phyloP scores from a whole-genome alignment of 805 yeast genomes.

The Kuraishia capsulata region DNA sequence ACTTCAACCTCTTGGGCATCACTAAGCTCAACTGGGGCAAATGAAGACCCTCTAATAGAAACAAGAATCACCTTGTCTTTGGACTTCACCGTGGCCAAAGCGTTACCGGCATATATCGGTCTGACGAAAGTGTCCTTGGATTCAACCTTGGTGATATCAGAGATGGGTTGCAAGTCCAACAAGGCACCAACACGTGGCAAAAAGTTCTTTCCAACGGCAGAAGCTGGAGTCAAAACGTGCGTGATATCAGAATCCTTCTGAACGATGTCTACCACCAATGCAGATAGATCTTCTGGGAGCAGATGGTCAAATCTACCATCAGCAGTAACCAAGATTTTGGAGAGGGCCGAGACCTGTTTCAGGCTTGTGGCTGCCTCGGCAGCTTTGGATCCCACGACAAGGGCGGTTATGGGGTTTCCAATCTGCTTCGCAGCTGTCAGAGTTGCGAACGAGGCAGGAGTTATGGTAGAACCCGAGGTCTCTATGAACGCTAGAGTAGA shows the following conservation, averaged over 20 bases:
- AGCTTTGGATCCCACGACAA: slow-evolving; percentile 61
- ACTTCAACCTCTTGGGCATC: slow-evolving; percentile 27
- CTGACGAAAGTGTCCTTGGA: slow-evolving; percentile 70
- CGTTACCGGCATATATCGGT: slow-evolving; percentile 96
- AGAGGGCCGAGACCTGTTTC: slow-evolving; percentile 41
- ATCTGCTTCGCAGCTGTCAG: slow-evolving; percentile 70
- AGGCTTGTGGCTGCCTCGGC: slow-evolving; percentile 39
- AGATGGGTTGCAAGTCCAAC: slow-evolving; percentile 78
- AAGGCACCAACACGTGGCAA: slow-evolving; percentile 83
- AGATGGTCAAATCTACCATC: slow-evolving; percentile 54
- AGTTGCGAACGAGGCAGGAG: slow-evolving; percentile 65
- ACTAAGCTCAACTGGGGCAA: slow-evolving; percentile 31
- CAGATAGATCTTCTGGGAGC: slow-evolving; percentile 75
- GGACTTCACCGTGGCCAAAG: slow-evolving; percentile 70
- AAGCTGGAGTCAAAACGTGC: slow-evolving; percentile 72
- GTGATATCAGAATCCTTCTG: slow-evolving; percentile 34
- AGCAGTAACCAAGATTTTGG: slow-evolving; percentile 49
- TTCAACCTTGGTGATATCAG: slow-evolving; percentile 68
- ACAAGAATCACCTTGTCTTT: slow-evolving; percentile 56
- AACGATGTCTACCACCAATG: slow-evolving; percentile 45
- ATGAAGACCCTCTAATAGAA: slow-evolving; percentile 83
- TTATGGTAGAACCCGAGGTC: slow-evolving; percentile 39
- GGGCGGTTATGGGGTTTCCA: slow-evolving; percentile 73
- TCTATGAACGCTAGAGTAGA: slow-evolving; percentile 78
- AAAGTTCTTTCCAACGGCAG: slow-evolving; percentile 81